Conservation (phyloP, 1,139 yeast genomes). For the Kodamaea plutei region DNA sequence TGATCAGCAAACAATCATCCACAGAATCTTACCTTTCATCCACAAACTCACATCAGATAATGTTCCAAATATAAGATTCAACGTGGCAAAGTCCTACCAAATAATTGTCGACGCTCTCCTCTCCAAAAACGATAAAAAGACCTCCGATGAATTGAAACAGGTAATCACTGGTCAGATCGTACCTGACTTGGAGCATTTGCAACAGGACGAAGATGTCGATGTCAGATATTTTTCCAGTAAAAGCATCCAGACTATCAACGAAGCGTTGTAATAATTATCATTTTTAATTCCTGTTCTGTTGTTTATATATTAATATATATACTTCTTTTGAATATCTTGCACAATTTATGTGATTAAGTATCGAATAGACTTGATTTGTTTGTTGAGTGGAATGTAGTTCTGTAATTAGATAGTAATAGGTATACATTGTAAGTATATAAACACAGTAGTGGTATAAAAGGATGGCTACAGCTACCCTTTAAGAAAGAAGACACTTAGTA, state of each 20-base stretch:
- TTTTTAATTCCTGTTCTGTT: no score
- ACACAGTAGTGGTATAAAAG: no score
- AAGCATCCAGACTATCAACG: constrained; percentile 43
- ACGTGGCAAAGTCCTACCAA: constrained; percentile 82
- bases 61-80: constrained; percentile 93
- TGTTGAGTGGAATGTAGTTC: no score
- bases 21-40: constrained; percentile 75
- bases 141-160: constrained; percentile 18
- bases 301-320: no score
- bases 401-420: no score
- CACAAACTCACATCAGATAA: constrained; percentile 67
- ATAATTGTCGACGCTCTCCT: constrained; percentile 52
- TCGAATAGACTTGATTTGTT: no score
- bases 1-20: constrained; percentile 52
- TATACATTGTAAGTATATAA: no score
- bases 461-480: no score
- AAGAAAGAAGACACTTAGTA: no score
- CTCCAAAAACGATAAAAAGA: constrained; percentile 17
- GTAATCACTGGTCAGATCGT: constrained; percentile 54
- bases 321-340: no score
- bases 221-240: constrained; percentile 81
- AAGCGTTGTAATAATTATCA: no score
- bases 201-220: constrained; percentile 77
- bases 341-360: no score
- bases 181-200: constrained; percentile 62